Conservation (phyloP, 352 stramenopile species). For the Pythium aquatile region DNA sequence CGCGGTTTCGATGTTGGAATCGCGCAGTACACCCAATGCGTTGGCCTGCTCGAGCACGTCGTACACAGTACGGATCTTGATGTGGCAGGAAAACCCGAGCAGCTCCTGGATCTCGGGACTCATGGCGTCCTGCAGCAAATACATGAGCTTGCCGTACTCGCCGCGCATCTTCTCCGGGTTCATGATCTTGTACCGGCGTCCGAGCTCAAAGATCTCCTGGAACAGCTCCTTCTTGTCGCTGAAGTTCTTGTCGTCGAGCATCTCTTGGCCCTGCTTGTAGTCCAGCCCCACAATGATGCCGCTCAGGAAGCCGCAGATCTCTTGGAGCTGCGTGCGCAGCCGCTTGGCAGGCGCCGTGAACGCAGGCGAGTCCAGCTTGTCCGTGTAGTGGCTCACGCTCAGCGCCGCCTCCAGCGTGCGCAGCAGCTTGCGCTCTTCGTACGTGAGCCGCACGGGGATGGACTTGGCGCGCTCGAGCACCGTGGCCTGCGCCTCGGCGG, state of each 20-base stretch:
- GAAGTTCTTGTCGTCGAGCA: slow-evolving; percentile 91
- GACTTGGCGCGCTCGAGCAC: slow-evolving; percentile 93
- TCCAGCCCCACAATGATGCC: slow-evolving; percentile 90
- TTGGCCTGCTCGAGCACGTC: slow-evolving; percentile 69
- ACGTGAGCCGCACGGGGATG: slow-evolving; percentile 95
- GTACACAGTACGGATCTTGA: slow-evolving; percentile 88
- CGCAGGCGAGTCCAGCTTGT: slow-evolving; percentile 86
- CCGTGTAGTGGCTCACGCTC: slow-evolving; percentile 93
- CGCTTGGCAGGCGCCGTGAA: slow-evolving; percentile 72
- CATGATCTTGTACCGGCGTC: slow-evolving; percentile 97
- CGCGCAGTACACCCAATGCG: slow-evolving; percentile 75
- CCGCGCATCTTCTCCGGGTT: slow-evolving; percentile 97
- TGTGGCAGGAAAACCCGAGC: slow-evolving; percentile 80
- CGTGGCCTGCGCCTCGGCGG: slow-evolving; percentile 23
- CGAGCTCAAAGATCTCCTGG: slow-evolving; percentile 93
- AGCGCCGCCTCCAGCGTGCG: slow-evolving; percentile 93
- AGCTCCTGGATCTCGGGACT: slow-evolving; percentile 80
- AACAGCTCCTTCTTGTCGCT: slow-evolving; percentile 87
- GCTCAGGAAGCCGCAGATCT: slow-evolving; percentile 90
- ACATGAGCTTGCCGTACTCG: slow-evolving; percentile 97
- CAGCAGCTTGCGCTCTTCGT: slow-evolving; percentile 94
- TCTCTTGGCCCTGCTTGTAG: slow-evolving; percentile 84
- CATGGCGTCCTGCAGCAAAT: slow-evolving; percentile 91
- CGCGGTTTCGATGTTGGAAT: slow-evolving; percentile 90
- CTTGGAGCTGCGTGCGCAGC: slow-evolving; percentile 86